Percentiles rank a stretch among this genome's conserved stretches.
Conservation (phyloP, 805 yeast species). For the Candida loeiensis region DNA sequence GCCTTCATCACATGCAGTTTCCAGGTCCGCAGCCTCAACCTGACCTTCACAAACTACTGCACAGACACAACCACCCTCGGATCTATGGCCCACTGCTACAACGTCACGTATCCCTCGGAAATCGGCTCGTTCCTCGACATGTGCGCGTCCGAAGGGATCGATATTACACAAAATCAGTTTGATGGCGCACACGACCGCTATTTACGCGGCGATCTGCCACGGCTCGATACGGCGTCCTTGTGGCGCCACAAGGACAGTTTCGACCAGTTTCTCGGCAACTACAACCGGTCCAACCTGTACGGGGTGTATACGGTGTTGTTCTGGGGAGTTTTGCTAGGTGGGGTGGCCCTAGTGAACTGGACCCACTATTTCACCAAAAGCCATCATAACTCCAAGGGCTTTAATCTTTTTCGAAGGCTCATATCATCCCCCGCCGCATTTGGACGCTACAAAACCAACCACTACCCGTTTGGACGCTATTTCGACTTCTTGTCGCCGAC, state of each 20-base stretch:
- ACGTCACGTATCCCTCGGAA: constrained; percentile 20
- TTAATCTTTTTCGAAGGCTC: constrained; percentile 23
- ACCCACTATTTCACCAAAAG: constrained; percentile 17
- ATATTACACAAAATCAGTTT: constrained; percentile 21
- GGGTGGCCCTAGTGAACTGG: constrained; percentile 33
- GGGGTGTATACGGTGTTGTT: constrained; percentile 27
- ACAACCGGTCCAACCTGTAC: constrained; percentile 36
- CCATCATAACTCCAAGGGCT: constrained; percentile 15
- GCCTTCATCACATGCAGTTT: constrained; percentile 31
- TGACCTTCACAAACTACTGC: constrained; percentile 6
- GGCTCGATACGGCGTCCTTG: constrained; percentile 21
- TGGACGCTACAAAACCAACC: constrained; percentile 27
- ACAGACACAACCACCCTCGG: constrained; percentile 27
- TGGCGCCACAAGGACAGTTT: constrained; percentile 23
- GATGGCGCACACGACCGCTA: constrained; percentile 17
- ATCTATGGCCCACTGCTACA: constrained; percentile 36
- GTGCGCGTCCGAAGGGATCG: constrained; percentile 22
- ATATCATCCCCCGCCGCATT: constrained; percentile 40
- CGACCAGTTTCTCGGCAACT: constrained; percentile 39
- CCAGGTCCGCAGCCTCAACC: constrained; percentile 15
- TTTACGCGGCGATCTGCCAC: constrained; percentile 4
- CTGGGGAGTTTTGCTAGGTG: constrained; percentile 28
- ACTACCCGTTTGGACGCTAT: constrained; percentile 17
- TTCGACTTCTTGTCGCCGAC: constrained; percentile 27
- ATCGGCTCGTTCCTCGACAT: constrained; percentile 21